Evolutionary conservation across 495 filamentous ascomycete genomes (phyloP).

Genomic region (Aspergillus ellipticus): DNA sequence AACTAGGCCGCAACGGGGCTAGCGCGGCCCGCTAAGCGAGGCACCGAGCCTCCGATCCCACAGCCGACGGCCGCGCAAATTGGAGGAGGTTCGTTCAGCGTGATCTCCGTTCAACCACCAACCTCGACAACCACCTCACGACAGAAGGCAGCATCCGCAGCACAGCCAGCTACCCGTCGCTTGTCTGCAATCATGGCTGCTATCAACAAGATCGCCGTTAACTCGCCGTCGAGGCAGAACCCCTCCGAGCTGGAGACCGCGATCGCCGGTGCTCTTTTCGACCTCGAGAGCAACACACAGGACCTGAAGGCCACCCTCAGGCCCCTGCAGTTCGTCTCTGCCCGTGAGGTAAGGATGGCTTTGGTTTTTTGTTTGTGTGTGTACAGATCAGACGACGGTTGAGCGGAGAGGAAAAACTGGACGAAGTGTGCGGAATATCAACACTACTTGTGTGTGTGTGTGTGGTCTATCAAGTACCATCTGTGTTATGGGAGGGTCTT

Average conservation of each 20-base stretch:
- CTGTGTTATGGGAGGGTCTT: no score
- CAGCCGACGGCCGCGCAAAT: conserved; percentile 29
- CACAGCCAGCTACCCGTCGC: conserved; percentile 41
- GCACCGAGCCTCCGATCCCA: conserved; percentile 36
- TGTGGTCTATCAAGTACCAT: no score
- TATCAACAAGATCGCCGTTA: conserved; percentile 96
- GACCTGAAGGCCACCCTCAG: conserved; percentile 91
- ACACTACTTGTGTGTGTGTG: background rate
- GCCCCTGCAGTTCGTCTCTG: conserved; percentile 95
- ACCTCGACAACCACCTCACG: conserved; percentile 25
- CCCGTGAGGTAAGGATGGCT: conserved; percentile 84
- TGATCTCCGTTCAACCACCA: conserved; percentile 20
- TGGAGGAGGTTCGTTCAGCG: conserved; percentile 9
- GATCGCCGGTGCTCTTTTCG: conserved; percentile 93
- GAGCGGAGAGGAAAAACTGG: background rate
- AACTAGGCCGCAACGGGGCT: conserved; percentile 27
- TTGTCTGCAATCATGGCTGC: conserved; percentile 56
- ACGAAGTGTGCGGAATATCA: background rate
- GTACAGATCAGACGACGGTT: conserved; percentile 5
- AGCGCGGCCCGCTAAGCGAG: conserved; percentile 37
- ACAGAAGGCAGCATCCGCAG: conserved; percentile 30
- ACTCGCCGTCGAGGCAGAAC: conserved; percentile 87
- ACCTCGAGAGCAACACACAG: conserved; percentile 95
- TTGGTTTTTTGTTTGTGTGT: conserved; percentile 10
- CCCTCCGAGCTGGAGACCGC: conserved; percentile 92